phyloP scores from a whole-genome alignment of 345 rosid species.

The Brassica carinata region DNA sequence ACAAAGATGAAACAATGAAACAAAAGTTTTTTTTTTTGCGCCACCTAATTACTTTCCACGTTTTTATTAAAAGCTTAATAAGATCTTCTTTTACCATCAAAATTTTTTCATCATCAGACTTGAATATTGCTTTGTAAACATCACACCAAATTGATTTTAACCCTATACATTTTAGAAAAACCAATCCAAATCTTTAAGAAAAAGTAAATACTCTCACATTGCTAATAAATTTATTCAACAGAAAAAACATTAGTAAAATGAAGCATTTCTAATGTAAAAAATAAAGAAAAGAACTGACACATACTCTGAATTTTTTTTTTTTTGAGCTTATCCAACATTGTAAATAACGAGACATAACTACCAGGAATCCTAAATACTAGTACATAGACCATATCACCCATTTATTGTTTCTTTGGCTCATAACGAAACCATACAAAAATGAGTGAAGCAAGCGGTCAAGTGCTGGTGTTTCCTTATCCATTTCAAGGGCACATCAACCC shows the following conservation, averaged over 20 bases:
- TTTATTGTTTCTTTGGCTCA: neutral
- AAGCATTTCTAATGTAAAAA: neutral
- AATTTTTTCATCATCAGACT: neutral
- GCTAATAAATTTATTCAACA: neutral
- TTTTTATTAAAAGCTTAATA: neutral
- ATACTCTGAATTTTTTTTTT: neutral
- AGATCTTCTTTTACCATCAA: neutral
- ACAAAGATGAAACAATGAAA: neutral
- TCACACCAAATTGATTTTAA: constrained; percentile 1
- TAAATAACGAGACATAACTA: neutral
- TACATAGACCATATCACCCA: neutral
- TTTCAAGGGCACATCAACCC: constrained; percentile 45
- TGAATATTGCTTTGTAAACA: constrained; percentile 11
- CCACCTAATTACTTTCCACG: too few species aligned
- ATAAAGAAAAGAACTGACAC: neutral
- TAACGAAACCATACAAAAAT: constrained; percentile 7
- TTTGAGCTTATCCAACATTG: constrained; percentile 2
- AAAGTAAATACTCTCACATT: neutral
- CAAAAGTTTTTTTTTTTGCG: neutral
- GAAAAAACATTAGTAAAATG: neutral
- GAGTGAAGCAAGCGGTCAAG: constrained; percentile 32
- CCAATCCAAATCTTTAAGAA: neutral
- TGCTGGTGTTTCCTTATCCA: constrained; percentile 40
- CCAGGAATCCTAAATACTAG: neutral
- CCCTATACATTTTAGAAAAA: neutral